Base-by-base conservation (phyloP, 108 stramenopile species). In the Stephanodiscus triporus region DNA sequence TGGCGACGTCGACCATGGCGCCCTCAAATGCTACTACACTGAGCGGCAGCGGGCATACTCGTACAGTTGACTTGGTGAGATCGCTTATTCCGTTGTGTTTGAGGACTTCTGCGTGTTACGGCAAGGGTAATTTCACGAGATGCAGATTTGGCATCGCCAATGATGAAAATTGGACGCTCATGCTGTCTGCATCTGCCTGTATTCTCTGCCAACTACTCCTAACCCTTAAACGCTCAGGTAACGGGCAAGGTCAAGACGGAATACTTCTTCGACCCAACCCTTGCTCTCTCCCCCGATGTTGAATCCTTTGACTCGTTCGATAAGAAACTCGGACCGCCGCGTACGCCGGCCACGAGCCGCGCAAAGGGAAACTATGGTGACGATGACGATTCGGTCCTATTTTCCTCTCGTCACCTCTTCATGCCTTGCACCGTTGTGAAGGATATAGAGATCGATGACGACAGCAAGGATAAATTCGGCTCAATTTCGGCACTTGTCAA, bases 211-310 rank as follows among this genome's bases (percentile, higher is more conserved):
- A 19, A 60, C 29, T 32, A 58, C 9, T 17, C 16, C 8, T 17
- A 60, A 37, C 2, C 20, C 17, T 38, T 7, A 4, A 22, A 26
- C 13, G 53, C 9, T 24, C 64, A 90, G 93, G 89, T 95, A 47
- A 95, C 93, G 43, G 93, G 93, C 29, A 95, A 95, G 69, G 78
- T 87, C 60, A 89, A 83, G 36, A 86, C 91, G 16, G 91, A 95
- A 73, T 95, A 95, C 59, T 95, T 88, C 67, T 89, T 95, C 68
- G 91, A 95, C 75, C 93, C 93, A 9, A 65, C 82, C 8, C 81
- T 90, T 0, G 64, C 87, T 53, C 62, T 95, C 20, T 61, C 65
- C 24, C 65, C 65, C 14, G 67, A 81, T 16, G 73, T n/a, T 36
- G 62, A 68, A 37, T 30, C 72, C 11, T 68, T 55, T 36, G 74